These are phyloP conservation scores for Bolboschoenoplectus hybrid DNA, from an alignment of 202 grass and related monocot species.

Conservation along the genomic window DNA sequence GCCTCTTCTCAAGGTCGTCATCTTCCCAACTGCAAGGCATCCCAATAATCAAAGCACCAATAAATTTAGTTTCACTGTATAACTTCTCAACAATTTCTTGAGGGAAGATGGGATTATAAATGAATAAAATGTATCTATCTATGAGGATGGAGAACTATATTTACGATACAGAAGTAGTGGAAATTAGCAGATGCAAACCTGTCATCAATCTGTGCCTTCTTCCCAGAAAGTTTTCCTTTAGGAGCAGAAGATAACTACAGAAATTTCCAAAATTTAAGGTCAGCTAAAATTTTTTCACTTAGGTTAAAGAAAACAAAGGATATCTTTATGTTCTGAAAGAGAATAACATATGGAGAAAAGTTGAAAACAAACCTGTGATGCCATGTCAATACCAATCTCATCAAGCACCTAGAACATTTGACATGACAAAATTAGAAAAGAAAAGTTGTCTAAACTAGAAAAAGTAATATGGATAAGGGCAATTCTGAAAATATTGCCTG, in stretches of 20 bases:
- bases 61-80: slow-evolving; percentile 17
- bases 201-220: slow-evolving; percentile 72
- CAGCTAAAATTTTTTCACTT: neutral
- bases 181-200: slow-evolving; percentile 55
- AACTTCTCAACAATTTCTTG: neutral
- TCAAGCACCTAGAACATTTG: slow-evolving; percentile 78
- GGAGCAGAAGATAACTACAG: slow-evolving; percentile 83
- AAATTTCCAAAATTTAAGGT: slow-evolving; percentile 30
- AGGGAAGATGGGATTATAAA: neutral
- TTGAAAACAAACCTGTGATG: slow-evolving; percentile 72
- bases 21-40: slow-evolving; percentile 62
- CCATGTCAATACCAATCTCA: slow-evolving; percentile 92
- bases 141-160: neutral
- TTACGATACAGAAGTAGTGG: slow-evolving; percentile 12
- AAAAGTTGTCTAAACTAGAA: neutral
- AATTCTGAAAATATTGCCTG: slow-evolving; percentile 56
- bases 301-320: slow-evolving; percentile 7
- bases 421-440: slow-evolving; percentile 13
- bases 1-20: slow-evolving; percentile 73
- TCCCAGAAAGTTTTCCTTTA: slow-evolving; percentile 80
- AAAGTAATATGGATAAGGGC: slow-evolving; percentile 24
- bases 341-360: slow-evolving; percentile 23
- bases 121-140: slow-evolving; percentile 13
- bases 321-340: slow-evolving; percentile 31
- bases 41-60: neutral